Evolutionary conservation across 2,329 filamentous ascomycete genomes (phyloP).

Genomic region (Claviceps lovelessii): DNA sequence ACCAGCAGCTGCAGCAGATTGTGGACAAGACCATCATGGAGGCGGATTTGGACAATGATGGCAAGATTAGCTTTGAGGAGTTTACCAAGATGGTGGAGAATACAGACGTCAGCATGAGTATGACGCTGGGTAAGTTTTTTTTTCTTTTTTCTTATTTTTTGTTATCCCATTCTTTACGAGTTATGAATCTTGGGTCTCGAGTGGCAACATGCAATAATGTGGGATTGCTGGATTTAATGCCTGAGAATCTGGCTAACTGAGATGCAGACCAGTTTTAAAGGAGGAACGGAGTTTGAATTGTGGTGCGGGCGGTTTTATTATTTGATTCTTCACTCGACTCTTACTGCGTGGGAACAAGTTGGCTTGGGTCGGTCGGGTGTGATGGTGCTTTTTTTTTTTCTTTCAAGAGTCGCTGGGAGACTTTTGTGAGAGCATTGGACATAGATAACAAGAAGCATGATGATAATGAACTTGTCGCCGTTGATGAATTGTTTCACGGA

Average conservation of each 20-base stretch:
- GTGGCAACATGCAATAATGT: background rate
- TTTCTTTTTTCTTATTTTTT: background rate
- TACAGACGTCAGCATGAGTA: constrained; percentile 65
- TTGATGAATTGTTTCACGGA: background rate
- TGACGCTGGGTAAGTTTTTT: constrained; percentile 49
- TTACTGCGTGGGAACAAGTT: background rate
- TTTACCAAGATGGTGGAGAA: constrained; percentile 98
- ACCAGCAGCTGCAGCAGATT: constrained; percentile 97
- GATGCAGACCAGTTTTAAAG: background rate
- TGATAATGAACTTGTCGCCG: constrained; percentile 13
- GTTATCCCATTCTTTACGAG: too few species aligned
- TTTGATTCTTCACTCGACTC: background rate
- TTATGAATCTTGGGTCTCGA: background rate
- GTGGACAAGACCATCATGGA: constrained; percentile 99
- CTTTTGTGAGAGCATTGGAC: constrained; percentile 1
- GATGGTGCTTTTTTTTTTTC: background rate
- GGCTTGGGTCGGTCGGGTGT: background rate
- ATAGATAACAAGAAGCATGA: constrained; percentile 11
- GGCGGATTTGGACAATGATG: constrained; percentile 87
- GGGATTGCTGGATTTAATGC: background rate
- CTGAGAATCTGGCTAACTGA: background rate
- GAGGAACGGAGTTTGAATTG: too few species aligned
- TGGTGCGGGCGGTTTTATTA: too few species aligned
- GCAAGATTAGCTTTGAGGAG: constrained; percentile 98
- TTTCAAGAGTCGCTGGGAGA: constrained; percentile 8